These are phyloP conservation scores for Platanus orientalis DNA, from an alignment of 164 flowering plant genomes.

Conservation along the genomic window DNA sequence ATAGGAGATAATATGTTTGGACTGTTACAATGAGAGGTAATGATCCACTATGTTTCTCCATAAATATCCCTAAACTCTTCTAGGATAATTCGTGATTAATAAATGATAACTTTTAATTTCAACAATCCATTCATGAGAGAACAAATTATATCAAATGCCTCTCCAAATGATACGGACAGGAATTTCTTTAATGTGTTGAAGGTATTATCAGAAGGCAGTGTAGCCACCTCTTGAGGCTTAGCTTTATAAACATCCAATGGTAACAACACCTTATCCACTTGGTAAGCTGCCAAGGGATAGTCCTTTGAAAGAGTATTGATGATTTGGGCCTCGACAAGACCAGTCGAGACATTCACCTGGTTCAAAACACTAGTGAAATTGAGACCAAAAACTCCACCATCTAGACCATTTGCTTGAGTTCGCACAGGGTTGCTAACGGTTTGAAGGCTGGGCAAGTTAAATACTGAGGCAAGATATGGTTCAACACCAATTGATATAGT, in stretches of 20 bases:
- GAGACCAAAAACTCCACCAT: conserved; percentile 36
- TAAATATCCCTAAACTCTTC: too few species aligned
- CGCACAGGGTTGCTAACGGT: conserved; percentile 74
- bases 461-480: conserved; percentile 68
- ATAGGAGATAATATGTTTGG: too few species aligned
- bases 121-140: too few species aligned
- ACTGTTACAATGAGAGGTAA: too few species aligned
- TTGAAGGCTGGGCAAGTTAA: conserved; percentile 27
- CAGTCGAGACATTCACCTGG: conserved; percentile 69
- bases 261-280: conserved; percentile 66
- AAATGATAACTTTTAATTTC: too few species aligned
- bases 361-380: conserved; percentile 42
- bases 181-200: too few species aligned
- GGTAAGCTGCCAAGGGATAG: conserved; percentile 68
- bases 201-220: conserved; percentile 33
- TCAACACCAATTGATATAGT: conserved; percentile 50
- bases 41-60: too few species aligned
- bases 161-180: too few species aligned
- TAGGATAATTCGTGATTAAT: too few species aligned
- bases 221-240: conserved; percentile 32
- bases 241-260: conserved; percentile 50
- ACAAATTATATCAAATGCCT: too few species aligned
- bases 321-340: conserved; percentile 39
- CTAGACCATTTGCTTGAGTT: conserved; percentile 55
- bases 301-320: conserved; percentile 41